A percentile compares a stretch with the other conserved stretches of the same genome.
These are phyloP conservation scores for Phoma sp. DNA, from an alignment of 2,329 filamentous ascomycete species.

Conservation along the genomic window DNA sequence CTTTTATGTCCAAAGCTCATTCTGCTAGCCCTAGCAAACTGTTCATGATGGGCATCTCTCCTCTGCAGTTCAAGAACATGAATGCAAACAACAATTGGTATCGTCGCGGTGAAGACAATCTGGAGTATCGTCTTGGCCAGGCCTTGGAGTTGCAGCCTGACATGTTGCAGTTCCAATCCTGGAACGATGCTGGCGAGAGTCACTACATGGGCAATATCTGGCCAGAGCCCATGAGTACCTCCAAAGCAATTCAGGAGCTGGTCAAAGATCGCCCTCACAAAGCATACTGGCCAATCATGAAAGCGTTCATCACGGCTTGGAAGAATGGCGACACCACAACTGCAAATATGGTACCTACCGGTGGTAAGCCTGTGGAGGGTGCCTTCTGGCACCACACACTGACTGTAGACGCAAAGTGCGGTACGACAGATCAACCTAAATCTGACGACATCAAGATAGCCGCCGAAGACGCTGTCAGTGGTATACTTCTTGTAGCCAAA, in stretches of 20 bases:
- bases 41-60: conserved; percentile 46
- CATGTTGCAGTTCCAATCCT: conserved; percentile 50
- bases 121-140: conserved; percentile 37
- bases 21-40: conserved; percentile 21
- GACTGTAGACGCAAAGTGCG: conserved; percentile 25
- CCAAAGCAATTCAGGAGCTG: conserved; percentile 31
- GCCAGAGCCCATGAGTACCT: conserved; percentile 38
- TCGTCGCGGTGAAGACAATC: conserved; percentile 47
- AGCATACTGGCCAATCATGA: conserved; percentile 45
- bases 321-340: conserved; percentile 40
- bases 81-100: conserved; percentile 42
- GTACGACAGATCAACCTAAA: conserved; percentile 49
- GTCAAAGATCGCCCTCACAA: conserved; percentile 44
- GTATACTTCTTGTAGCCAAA: conserved; percentile 21
- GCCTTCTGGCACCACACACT: conserved; percentile 32
- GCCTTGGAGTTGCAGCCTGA: conserved; percentile 45
- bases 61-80: conserved; percentile 50
- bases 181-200: conserved; percentile 51
- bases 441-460: conserved; percentile 10
- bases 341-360: conserved; percentile 26
- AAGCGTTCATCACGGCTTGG: conserved; percentile 47
- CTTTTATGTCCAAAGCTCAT: neutral
- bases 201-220: conserved; percentile 52
- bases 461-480: conserved; percentile 19
- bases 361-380: conserved; percentile 25